phyloP scores from a whole-genome alignment of 352 stramenopile genomes.

The Phytophthora multivora region DNA sequence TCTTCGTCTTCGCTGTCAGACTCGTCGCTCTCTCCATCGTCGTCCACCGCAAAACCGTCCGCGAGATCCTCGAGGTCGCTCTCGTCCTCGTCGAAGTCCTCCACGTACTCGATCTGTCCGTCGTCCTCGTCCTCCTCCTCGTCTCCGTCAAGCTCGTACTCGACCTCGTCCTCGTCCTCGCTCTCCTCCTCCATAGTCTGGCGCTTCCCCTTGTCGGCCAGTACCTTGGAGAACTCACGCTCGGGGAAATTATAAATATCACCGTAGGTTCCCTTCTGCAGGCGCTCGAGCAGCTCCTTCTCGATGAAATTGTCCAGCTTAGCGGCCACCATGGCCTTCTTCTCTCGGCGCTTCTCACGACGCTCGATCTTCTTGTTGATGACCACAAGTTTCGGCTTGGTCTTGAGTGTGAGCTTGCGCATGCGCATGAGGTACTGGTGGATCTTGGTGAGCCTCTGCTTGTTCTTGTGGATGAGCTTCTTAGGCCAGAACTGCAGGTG shows the following conservation, averaged over 20 bases:
- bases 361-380: slow-evolving; percentile 97
- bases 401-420: slow-evolving; percentile 97
- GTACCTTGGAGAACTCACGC: slow-evolving; percentile 88
- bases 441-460: slow-evolving; percentile 99
- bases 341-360: slow-evolving; percentile 94
- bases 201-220: slow-evolving; percentile 80
- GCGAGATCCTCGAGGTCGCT: slow-evolving; percentile 90
- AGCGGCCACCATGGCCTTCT: slow-evolving; percentile 95
- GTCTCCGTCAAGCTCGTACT: slow-evolving; percentile 56
- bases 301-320: slow-evolving; percentile 97
- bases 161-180: slow-evolving; percentile 66
- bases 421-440: slow-evolving; percentile 99
- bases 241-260: slow-evolving; percentile 99
- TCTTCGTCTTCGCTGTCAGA: slow-evolving; percentile 60
- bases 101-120: slow-evolving; percentile 83
- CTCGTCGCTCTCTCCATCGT: slow-evolving; percentile 52
- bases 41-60: slow-evolving; percentile 62
- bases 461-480: slow-evolving; percentile 98
- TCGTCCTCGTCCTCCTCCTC: slow-evolving; percentile 51
- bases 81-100: slow-evolving; percentile 93
- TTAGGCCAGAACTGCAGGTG: slow-evolving; percentile 99
- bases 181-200: slow-evolving; percentile 94
- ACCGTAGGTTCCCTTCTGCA: slow-evolving; percentile 98
- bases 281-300: slow-evolving; percentile 97
- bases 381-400: slow-evolving; percentile 93